Conservation (phyloP, 805 yeast species). For the Blastobotrys terrestris region DNA sequence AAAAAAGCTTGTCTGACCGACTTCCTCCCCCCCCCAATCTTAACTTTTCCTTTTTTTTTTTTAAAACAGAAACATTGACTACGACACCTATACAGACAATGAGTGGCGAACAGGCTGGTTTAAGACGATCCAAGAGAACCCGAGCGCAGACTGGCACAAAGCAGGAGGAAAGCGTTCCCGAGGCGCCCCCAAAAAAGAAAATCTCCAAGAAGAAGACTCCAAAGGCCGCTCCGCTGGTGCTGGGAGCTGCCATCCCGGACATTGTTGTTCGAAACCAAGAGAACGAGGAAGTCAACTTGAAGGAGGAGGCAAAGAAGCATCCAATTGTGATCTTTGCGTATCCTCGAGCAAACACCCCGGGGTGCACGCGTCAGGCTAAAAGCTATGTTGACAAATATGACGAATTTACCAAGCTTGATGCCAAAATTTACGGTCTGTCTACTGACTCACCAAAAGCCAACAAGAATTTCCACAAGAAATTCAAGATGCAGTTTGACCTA, state of each 20-base stretch:
- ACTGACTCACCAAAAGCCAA: slow-evolving; percentile 80
- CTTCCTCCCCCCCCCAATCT: too few species aligned
- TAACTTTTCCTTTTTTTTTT: too few species aligned
- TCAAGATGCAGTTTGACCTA: slow-evolving; percentile 64
- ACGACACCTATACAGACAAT: too few species aligned
- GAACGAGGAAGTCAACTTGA: slow-evolving; percentile 51
- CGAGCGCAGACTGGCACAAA: too few species aligned
- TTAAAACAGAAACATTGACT: too few species aligned
- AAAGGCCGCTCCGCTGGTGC: slow-evolving; percentile 27
- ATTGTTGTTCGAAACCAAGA: slow-evolving; percentile 61
- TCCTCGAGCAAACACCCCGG: slow-evolving; percentile 92
- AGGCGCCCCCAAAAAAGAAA: slow-evolving; percentile 15
- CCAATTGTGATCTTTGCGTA: slow-evolving; percentile 56
- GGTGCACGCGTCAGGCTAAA: slow-evolving; percentile 91
- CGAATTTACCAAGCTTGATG: slow-evolving; percentile 46
- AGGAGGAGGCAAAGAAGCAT: slow-evolving; percentile 34
- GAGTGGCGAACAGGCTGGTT: too few species aligned
- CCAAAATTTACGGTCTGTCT: slow-evolving; percentile 71
- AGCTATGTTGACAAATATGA: slow-evolving; percentile 71
- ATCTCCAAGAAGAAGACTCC: slow-evolving; percentile 10
- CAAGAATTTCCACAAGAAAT: slow-evolving; percentile 65
- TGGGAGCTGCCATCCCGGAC: slow-evolving; percentile 66
- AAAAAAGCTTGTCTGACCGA: too few species aligned
- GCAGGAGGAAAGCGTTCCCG: slow-evolving; percentile 3
- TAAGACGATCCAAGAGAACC: too few species aligned